phyloP scores from a whole-genome alignment of 2,329 filamentous ascomycete genomes.

The Calonectria pseudoturangicola region DNA sequence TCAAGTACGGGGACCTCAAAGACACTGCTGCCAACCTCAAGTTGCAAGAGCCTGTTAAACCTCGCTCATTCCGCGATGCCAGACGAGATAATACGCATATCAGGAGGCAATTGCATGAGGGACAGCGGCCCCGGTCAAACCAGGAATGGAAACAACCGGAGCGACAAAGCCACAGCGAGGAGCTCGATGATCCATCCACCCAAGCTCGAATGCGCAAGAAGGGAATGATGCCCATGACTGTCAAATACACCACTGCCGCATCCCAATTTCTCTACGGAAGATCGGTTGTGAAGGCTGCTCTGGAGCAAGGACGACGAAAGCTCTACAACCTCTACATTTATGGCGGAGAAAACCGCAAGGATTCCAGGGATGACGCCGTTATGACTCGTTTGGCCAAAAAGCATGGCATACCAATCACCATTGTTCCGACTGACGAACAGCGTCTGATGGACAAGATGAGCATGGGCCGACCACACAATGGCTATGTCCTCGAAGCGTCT shows the following conservation, averaged over 20 bases:
- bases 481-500: constrained; percentile 90
- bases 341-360: constrained; percentile 72
- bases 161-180: neutral
- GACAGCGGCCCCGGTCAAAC: neutral
- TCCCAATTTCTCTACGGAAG: constrained; percentile 94
- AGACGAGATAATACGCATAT: constrained; percentile 20
- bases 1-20: constrained; percentile 67
- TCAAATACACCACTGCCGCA: constrained; percentile 84
- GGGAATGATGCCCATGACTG: constrained; percentile 60
- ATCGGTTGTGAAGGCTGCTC: constrained; percentile 86
- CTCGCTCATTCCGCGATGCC: constrained; percentile 48
- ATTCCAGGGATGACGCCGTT: constrained; percentile 65
- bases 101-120: constrained; percentile 16
- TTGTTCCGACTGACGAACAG: constrained; percentile 77
- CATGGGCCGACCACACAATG: constrained; percentile 89
- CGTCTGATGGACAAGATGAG: constrained; percentile 89
- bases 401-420: constrained; percentile 72
- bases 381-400: constrained; percentile 68
- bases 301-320: constrained; percentile 79
- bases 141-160: constrained; percentile 13
- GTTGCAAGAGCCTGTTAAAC: constrained; percentile 54
- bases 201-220: constrained; percentile 52
- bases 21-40: constrained; percentile 52
- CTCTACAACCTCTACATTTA: constrained; percentile 91
- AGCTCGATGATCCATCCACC: constrained; percentile 1